These are phyloP conservation scores for Candida incommunis DNA, from an alignment of 805 yeast species.

Conservation along the genomic window DNA sequence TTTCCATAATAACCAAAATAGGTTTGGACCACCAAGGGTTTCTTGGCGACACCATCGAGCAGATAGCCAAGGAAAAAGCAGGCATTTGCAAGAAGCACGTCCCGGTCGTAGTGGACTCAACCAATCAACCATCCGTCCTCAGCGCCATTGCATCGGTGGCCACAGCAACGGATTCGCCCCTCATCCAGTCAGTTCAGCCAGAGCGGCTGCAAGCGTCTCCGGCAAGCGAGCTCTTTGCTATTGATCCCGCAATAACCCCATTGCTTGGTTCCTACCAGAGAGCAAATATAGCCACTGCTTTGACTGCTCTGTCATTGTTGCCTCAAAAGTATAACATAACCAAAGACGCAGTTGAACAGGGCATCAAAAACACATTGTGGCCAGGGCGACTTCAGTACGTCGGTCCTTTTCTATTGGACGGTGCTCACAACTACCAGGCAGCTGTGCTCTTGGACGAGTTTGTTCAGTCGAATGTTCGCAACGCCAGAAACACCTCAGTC, in stretches of 20 bases:
- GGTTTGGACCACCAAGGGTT: conserved; percentile 75
- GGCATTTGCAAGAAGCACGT: conserved; percentile 60
- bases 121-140: conserved; percentile 41
- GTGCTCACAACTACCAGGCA: conserved; percentile 86
- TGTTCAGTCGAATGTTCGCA: conserved; percentile 22
- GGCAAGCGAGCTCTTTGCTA: conserved; percentile 9
- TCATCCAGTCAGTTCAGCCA: conserved; percentile 11
- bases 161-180: conserved; percentile 15
- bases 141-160: conserved; percentile 31
- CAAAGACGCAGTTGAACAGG: conserved; percentile 27
- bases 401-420: conserved; percentile 49
- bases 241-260: conserved; percentile 27
- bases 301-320: conserved; percentile 35
- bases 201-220: conserved; percentile 6
- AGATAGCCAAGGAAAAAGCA: conserved; percentile 70
- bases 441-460: conserved; percentile 56
- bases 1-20: conserved; percentile 69
- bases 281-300: conserved; percentile 55
- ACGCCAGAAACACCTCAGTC: conserved; percentile 19
- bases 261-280: conserved; percentile 61
- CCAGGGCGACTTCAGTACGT: conserved; percentile 70
- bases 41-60: conserved; percentile 48
- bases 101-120: conserved; percentile 59
- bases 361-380: conserved; percentile 52
- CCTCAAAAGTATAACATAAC: conserved; percentile 20